Evolutionary conservation across 2,329 filamentous ascomycete species (phyloP).

Genomic region (Dactylellina sp.): DNA sequence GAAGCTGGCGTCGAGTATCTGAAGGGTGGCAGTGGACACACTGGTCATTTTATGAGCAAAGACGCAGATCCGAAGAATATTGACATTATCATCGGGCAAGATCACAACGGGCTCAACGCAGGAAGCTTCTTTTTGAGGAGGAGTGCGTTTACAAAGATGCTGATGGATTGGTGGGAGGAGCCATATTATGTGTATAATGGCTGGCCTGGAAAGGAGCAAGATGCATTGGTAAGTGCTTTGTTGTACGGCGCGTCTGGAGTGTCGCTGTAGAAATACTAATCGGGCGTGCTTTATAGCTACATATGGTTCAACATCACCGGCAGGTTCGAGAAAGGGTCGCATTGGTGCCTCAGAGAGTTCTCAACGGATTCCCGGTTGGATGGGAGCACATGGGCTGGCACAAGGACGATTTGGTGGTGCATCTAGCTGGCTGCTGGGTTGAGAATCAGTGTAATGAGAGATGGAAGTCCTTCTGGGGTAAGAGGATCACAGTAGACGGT

Average conservation of each 20-base stretch:
- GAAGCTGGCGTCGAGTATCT: slow-evolving; percentile 60
- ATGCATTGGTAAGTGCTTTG: slow-evolving; percentile 60
- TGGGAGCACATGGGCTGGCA: slow-evolving; percentile 63
- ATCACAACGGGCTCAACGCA: slow-evolving; percentile 64
- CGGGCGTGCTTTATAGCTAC: slow-evolving; percentile 48
- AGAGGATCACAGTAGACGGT: slow-evolving; percentile 46
- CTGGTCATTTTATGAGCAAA: slow-evolving; percentile 59
- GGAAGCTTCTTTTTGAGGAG: slow-evolving; percentile 64
- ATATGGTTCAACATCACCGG: slow-evolving; percentile 62
- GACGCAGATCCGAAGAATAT: slow-evolving; percentile 61
- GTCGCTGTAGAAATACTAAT: neutral
- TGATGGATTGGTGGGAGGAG: slow-evolving; percentile 65
- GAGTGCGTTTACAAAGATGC: slow-evolving; percentile 62
- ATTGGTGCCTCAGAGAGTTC: slow-evolving; percentile 63
- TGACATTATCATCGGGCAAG: slow-evolving; percentile 64
- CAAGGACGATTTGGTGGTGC: slow-evolving; percentile 64
- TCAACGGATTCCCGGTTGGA: slow-evolving; percentile 64
- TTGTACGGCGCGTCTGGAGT: neutral
- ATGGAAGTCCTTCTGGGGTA: slow-evolving; percentile 63
- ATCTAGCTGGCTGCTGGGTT: slow-evolving; percentile 65
- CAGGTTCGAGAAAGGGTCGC: slow-evolving; percentile 63
- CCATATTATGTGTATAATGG: slow-evolving; percentile 62
- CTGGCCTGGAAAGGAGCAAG: slow-evolving; percentile 63
- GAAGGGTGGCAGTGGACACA: slow-evolving; percentile 59
- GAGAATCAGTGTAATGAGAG: slow-evolving; percentile 61